phyloP scores from a whole-genome alignment of 257 asterid genomes.

The Lycium ferocissimum region DNA sequence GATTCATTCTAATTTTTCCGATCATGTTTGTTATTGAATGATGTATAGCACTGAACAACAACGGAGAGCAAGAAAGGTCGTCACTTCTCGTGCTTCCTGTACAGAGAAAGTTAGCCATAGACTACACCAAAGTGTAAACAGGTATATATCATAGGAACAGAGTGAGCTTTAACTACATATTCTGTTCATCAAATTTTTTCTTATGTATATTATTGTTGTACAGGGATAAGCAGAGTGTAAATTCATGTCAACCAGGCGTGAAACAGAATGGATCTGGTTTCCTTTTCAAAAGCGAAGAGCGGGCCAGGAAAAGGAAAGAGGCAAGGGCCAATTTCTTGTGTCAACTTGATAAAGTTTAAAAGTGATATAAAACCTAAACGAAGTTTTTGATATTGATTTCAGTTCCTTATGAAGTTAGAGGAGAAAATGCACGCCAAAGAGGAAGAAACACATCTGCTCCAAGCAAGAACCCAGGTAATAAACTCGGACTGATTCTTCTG shows the following conservation, averaged over 20 bases:
- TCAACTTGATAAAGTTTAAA: background rate
- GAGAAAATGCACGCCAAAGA: slow-evolving; percentile 58
- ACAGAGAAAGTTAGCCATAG: slow-evolving; percentile 41
- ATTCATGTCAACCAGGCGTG: slow-evolving; percentile 37
- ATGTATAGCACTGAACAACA: slow-evolving; percentile 43
- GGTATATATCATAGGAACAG: slow-evolving; percentile 46
- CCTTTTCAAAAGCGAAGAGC: slow-evolving; percentile 54
- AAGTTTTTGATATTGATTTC: slow-evolving; percentile 7
- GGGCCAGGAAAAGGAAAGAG: slow-evolving; percentile 68
- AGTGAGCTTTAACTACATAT: slow-evolving; percentile 5
- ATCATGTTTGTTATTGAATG: slow-evolving; percentile 18
- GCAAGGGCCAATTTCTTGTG: slow-evolving; percentile 35
- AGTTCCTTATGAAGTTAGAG: slow-evolving; percentile 44
- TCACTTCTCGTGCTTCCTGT: slow-evolving; percentile 41
- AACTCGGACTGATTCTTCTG: background rate
- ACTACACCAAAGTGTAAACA: slow-evolving; percentile 48
- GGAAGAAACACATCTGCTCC: slow-evolving; percentile 51
- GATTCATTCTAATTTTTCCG: background rate
- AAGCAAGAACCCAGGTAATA: slow-evolving; percentile 58
- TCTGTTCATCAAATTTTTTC: slow-evolving; percentile 20
- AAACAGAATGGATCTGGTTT: slow-evolving; percentile 52
- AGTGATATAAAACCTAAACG: background rate
- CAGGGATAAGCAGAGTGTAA: slow-evolving; percentile 49
- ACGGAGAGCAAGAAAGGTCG: slow-evolving; percentile 39
- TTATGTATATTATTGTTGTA: slow-evolving; percentile 32